Evolutionary conservation across 768 basidiomycete genomes (phyloP).

Genomic region (Pleurotus pulmonarius): DNA sequence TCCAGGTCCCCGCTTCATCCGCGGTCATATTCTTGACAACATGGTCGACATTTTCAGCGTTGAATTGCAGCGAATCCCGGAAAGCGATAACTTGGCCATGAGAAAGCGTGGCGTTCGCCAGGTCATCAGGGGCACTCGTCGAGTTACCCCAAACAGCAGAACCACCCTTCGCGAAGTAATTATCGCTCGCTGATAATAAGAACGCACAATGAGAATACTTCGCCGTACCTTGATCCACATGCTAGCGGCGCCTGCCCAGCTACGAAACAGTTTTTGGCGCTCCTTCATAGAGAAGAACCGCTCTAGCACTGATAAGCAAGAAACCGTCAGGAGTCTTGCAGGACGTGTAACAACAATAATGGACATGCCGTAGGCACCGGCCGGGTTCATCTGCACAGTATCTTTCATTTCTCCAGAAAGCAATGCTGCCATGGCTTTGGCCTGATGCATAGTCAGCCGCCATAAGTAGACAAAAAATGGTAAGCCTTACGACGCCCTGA

Average conservation of each 20-base stretch:
- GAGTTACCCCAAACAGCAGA: slow-evolving; percentile 79
- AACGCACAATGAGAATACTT: not conserved
- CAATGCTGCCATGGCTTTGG: slow-evolving; percentile 94
- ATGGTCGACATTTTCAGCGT: slow-evolving; percentile 19
- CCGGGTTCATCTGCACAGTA: slow-evolving; percentile 81
- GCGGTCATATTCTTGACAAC: slow-evolving; percentile 67
- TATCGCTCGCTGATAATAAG: not conserved
- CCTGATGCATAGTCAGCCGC: slow-evolving; percentile 33
- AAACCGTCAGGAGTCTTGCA: not conserved
- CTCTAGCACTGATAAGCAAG: slow-evolving; percentile 54
- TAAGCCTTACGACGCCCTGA: slow-evolving; percentile 67
- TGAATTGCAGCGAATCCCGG: slow-evolving; percentile 30
- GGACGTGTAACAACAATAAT: not conserved
- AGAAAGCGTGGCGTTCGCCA: slow-evolving; percentile 44
- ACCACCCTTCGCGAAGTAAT: slow-evolving; percentile 54
- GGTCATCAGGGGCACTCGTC: slow-evolving; percentile 79
- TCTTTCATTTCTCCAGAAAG: slow-evolving; percentile 95
- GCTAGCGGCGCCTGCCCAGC: slow-evolving; percentile 92
- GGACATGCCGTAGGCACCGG: slow-evolving; percentile 65
- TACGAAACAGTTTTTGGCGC: slow-evolving; percentile 84
- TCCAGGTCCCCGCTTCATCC: slow-evolving; percentile 70
- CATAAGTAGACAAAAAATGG: not conserved
- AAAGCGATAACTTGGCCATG: slow-evolving; percentile 87
- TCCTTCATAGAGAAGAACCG: slow-evolving; percentile 90
- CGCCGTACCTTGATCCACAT: slow-evolving; percentile 85